Base-by-base conservation (phyloP, 306 rosid species). In the Castanea crenata region DNA sequence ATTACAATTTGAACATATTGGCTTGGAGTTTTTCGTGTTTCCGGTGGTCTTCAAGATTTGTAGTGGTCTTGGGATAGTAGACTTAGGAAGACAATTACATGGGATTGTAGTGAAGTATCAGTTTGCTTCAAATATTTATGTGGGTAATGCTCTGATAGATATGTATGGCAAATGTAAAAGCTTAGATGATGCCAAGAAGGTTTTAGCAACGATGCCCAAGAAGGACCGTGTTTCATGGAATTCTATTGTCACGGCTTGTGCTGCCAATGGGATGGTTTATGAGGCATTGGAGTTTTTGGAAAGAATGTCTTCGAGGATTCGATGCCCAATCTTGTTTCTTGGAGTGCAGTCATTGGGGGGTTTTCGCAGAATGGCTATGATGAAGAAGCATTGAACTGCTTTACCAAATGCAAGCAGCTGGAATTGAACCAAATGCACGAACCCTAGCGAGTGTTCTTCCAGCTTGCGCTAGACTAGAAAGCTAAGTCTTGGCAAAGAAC, bases 261-360 rank as follows among this genome's bases (percentile, higher is more conserved):
- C 78, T 59, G 74, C 84, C 31, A 88, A 86, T 62, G 86, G 89
- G 31, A 77, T 71, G 85, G 89, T 84, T 29, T 70, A 76, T n/a
- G 92, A 88, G 85, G 89, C 89, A 18, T 78, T 82, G 85, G 82
- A 81, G 27, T 79, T 86, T n/a, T 77, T 88, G 74, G 35, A 86
- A 19, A 62, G 71, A 27, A 86, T 88, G 92, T 56, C 81, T 51
- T 44, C 2, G 82, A 74, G 21, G 74, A 83, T 74, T 34, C 62
- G 16, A 67, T 55, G 27, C 88, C 92, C 21, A 88, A 88, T 56
- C 55, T 88, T 79, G 88, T 88, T 74, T 64, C 92, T 44, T 88
- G 92, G 92, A 88, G 88, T 49, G 91, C 89, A 9, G 88, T 90
- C 34, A 80, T 90, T 18, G 89, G 87, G 58, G 91, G 91, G 46